Percentiles rank a stretch among this genome's conserved stretches.
Evolutionary conservation across 352 stramenopile genomes (phyloP).

Genomic region (Hyaloperonospora arabidopsidis): DNA sequence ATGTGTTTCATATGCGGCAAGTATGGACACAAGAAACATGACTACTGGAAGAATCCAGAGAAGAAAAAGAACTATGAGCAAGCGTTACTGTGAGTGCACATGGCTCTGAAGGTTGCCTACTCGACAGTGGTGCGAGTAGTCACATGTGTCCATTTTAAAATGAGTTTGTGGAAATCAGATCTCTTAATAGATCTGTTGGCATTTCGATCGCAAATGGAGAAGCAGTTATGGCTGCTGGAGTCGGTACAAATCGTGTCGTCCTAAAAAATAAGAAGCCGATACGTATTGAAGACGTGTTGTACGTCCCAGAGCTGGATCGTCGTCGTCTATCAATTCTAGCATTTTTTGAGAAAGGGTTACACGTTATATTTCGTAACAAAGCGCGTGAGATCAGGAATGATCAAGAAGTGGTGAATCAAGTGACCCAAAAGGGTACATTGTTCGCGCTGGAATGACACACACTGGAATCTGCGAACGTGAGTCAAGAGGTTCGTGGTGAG

Average conservation of each 20-base stretch:
- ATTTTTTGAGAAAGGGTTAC: not conserved
- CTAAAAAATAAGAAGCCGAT: not conserved
- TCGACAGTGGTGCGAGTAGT: too few species aligned
- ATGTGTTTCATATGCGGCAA: not conserved
- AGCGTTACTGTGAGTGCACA: not conserved
- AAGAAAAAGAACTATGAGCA: not conserved
- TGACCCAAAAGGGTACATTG: not conserved
- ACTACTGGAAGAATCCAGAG: not conserved
- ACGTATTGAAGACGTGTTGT: slow-evolving; percentile 1
- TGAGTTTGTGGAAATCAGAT: not conserved
- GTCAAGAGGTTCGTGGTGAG: not conserved
- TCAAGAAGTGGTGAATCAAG: slow-evolving; percentile 1
- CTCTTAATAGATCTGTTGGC: not conserved
- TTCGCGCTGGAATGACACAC: too few species aligned
- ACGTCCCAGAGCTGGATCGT: not conserved
- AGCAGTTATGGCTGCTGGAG: not conserved
- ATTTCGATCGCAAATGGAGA: not conserved
- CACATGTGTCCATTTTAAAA: not conserved
- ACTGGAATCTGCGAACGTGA: too few species aligned
- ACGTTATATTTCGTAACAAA: not conserved
- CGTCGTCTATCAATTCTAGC: not conserved
- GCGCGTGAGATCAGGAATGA: not conserved
- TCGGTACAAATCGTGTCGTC: not conserved
- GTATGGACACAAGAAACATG: slow-evolving; percentile 1
- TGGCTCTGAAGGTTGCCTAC: not conserved